Percentiles rank a stretch among this genome's conserved stretches.
Evolutionary conservation across 768 basidiomycete genomes (phyloP).

Genomic region (Mycena chlorophos): DNA sequence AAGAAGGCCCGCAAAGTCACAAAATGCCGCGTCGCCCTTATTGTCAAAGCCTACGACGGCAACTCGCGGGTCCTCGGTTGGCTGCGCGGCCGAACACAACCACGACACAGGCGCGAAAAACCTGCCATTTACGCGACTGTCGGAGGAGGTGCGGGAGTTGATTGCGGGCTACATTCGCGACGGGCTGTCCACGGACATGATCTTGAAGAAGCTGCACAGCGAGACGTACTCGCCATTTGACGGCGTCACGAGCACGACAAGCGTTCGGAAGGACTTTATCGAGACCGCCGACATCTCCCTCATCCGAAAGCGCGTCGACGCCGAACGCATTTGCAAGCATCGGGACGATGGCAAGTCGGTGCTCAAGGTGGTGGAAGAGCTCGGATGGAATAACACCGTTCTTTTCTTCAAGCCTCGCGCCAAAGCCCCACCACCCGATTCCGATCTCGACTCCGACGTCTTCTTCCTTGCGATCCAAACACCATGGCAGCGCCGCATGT

Average conservation of each 20-base stretch:
- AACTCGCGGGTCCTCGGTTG: background rate
- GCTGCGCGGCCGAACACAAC: background rate
- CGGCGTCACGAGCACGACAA: background rate
- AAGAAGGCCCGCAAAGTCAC: background rate
- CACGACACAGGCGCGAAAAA: background rate
- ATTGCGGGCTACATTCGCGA: background rate
- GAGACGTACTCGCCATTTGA: background rate
- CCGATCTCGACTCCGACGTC: constrained; percentile 2
- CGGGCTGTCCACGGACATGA: background rate
- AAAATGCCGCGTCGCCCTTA: background rate
- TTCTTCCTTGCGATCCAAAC: constrained; percentile 19
- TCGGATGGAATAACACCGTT: background rate
- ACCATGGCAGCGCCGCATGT: constrained; percentile 10
- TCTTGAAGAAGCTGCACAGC: background rate
- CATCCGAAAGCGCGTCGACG: constrained; percentile 16
- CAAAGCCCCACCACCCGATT: constrained; percentile 8
- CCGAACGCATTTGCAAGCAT: constrained; percentile 11
- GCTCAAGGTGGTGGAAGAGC: constrained; percentile 9
- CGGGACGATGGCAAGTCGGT: constrained; percentile 13
- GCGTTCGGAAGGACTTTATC: constrained; percentile 7
- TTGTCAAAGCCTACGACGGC: background rate
- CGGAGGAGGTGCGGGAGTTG: background rate
- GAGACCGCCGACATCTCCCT: constrained; percentile 1
- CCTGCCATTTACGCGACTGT: background rate
- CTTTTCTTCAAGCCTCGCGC: constrained; percentile 14